Conservation (phyloP, 2,329 filamentous ascomycete species). For the Aspergillus brasiliensis region DNA sequence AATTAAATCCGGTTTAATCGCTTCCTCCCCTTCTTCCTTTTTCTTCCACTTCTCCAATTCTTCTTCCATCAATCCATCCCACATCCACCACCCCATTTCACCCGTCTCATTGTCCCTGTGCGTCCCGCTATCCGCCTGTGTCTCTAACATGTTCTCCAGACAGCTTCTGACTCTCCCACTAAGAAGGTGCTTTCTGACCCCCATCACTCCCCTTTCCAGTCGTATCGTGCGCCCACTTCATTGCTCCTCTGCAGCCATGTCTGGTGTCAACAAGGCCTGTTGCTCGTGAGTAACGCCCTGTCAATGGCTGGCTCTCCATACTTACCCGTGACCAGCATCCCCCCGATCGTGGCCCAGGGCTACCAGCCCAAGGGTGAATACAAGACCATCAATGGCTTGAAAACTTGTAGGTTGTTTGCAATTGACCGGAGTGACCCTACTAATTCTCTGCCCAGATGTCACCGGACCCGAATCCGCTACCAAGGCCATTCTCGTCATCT, state of each 20-base stretch:
- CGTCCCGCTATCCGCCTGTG: background rate
- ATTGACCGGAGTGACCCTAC: background rate
- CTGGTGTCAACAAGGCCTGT: conserved; percentile 48
- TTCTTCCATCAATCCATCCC: too few relatives aligned
- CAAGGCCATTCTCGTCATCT: conserved; percentile 60
- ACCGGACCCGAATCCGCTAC: conserved; percentile 60
- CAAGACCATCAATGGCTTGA: conserved; percentile 61
- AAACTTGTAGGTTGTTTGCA: conserved; percentile 54
- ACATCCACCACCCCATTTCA: background rate
- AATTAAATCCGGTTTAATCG: background rate
- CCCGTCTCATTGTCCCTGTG: background rate
- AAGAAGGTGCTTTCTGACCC: conserved; percentile 23
- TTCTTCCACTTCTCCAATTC: background rate
- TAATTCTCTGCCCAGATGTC: conserved; percentile 44
- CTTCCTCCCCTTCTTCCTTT: background rate
- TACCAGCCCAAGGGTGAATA: conserved; percentile 63
- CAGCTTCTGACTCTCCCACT: conserved; percentile 29
- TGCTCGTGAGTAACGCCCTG: conserved; percentile 43
- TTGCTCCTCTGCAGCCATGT: conserved; percentile 35
- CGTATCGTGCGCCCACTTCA: conserved; percentile 19
- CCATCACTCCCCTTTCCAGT: conserved; percentile 10
- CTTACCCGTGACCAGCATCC: conserved; percentile 35
- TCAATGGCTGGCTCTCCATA: background rate
- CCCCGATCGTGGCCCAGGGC: conserved; percentile 43
- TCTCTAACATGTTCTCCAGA: conserved; percentile 18